Percentiles rank a stretch among this genome's conserved stretches.
Conservation (phyloP, 208 protist genomes). For the Leishmania amazonensis region DNA sequence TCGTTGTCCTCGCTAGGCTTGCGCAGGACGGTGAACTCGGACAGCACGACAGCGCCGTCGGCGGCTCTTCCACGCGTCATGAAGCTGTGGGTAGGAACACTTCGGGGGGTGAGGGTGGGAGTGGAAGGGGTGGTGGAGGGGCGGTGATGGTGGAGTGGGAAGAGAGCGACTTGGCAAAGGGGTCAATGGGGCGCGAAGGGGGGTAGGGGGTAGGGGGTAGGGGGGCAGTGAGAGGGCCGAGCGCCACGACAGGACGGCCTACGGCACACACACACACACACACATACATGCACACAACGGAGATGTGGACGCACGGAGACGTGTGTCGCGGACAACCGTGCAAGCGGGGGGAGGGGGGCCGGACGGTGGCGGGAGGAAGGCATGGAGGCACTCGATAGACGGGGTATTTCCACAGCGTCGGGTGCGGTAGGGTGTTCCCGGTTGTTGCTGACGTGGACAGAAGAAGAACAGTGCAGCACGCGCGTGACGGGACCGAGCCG, state of each 20-base stretch:
- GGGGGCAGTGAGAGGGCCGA: neutral
- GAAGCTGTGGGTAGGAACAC: neutral
- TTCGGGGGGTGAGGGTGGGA: neutral
- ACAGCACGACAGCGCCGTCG: slow-evolving; percentile 4
- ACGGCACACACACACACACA: neutral
- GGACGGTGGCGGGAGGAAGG: neutral
- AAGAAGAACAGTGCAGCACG: neutral
- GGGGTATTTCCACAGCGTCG: neutral
- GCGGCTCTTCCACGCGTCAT: neutral
- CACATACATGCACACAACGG: neutral
- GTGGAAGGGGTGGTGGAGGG: neutral
- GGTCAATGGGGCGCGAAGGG: neutral
- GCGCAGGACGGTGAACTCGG: slow-evolving; percentile 31
- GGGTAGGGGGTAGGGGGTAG: neutral
- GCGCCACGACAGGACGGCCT: neutral
- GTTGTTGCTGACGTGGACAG: neutral
- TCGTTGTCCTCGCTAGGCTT: slow-evolving; percentile 25
- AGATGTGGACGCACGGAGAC: neutral
- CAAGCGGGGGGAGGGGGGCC: neutral
- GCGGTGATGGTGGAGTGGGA: neutral
- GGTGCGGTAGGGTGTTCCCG: neutral
- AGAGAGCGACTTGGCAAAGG: neutral
- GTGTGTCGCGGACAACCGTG: neutral
- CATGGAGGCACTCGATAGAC: slow-evolving; percentile 1
- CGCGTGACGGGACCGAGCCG: neutral